Base-by-base conservation (phyloP, 2,329 filamentous ascomycete genomes). In the Alternaria postmessia region DNA sequence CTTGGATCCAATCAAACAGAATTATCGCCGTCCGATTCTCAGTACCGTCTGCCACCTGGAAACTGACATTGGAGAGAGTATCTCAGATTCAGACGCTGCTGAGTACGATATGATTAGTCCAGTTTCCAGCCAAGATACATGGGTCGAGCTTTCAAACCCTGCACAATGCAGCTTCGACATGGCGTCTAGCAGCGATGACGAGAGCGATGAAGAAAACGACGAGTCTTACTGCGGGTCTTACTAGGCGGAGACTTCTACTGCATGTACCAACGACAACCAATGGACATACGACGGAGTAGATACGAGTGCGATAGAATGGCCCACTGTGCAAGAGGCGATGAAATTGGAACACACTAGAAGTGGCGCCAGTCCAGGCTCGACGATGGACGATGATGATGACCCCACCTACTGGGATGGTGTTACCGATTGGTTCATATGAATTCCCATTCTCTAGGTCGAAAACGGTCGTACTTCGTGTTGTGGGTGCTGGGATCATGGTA, bases 221-320 rank as follows among this genome's bases (percentile, higher is more conserved):
- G 20, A 49, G 30, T 49, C 32, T 38, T 49, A 49, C 20, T 26
- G 22, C 8, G 30, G 24, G 46, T 22, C 32, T 26, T 24, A 38
- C 9, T 36, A 59, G 32, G 38, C 48, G 34, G 59, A 55, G 36
- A 38, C 49, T 11, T 24, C 22, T n/a, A 20, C 22, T 26, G 34
- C 16, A 20, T 32, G 22, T 20, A 30, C 52, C 7, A 26, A 47
- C 11, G 32, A 42, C 18, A 42, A n/a, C 20, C 38, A 24, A 16
- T 18, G 32, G 28, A 26, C 24, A 11, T 36, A 49, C 11, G 44
- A 57, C 16, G 38, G 32, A 16, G 59, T 38, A 4, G 53, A 51
- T 11, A 62, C 56, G 12, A 57, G 54, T 41, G 57, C 47, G 9
- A 49, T 58, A 14, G 67, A 68, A 22, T 73, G 68, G 68, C 67